phyloP scores from a whole-genome alignment of 371 early-diverging fungal genomes.

The Mortierella sp. region DNA sequence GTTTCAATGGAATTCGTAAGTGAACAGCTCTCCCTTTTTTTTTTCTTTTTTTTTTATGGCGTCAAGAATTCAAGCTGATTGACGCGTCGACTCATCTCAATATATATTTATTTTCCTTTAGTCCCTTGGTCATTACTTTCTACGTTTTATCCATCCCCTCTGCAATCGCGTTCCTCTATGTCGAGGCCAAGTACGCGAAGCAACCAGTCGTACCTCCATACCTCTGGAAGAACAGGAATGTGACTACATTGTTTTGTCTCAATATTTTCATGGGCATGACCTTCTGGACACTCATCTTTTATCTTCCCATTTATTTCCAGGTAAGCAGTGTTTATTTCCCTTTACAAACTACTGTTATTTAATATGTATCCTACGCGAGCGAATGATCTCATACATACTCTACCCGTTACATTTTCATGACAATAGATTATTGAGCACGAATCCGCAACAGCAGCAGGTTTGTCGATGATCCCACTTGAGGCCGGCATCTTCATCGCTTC shows the following conservation, averaged over 20 bases:
- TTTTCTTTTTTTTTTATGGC: not conserved
- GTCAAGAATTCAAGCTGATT: not conserved
- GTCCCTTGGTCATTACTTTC: constrained; percentile 68
- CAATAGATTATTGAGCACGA: constrained; percentile 62
- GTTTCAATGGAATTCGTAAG: constrained; percentile 63
- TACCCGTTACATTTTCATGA: constrained; percentile 42
- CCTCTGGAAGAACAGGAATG: constrained; percentile 56
- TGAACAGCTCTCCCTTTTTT: not conserved
- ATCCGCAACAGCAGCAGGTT: constrained; percentile 66
- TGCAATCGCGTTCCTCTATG: constrained; percentile 61
- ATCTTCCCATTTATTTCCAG: constrained; percentile 82
- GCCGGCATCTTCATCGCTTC: constrained; percentile 55
- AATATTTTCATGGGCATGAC: constrained; percentile 76
- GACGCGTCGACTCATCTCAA: not conserved
- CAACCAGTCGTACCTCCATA: constrained; percentile 72
- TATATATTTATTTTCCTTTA: not conserved
- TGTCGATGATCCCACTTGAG: constrained; percentile 74
- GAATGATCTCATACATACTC: constrained; percentile 36
- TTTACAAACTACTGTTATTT: too few relatives aligned
- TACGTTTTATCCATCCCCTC: constrained; percentile 64
- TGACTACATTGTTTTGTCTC: constrained; percentile 59
- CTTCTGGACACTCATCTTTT: constrained; percentile 78
- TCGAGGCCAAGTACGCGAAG: constrained; percentile 70
- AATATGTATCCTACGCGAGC: too few relatives aligned
- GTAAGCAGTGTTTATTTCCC: constrained; percentile 6